phyloP scores from a whole-genome alignment of 2,329 filamentous ascomycete genomes.

The Corniculantispora saksenae region DNA sequence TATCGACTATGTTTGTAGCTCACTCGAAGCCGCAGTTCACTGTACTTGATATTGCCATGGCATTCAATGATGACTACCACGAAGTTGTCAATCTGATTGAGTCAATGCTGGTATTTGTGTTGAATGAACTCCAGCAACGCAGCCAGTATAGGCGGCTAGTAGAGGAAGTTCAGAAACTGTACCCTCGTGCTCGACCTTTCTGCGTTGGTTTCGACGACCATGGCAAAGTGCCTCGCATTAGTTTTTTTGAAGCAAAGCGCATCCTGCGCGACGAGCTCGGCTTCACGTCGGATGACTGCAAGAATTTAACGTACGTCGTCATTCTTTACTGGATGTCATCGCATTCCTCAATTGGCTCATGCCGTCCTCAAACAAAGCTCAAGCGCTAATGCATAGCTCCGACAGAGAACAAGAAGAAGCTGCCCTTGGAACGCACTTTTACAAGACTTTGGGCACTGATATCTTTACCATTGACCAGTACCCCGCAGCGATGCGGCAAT shows the following conservation, averaged over 20 bases:
- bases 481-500: conserved; percentile 3
- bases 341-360: too few relatives aligned
- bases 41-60: conserved; percentile 2
- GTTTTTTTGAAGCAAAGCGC: conserved; percentile 2
- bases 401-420: background rate
- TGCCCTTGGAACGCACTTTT: background rate
- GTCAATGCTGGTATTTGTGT: conserved; percentile 1
- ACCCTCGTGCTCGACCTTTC: background rate
- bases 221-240: background rate
- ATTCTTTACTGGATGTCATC: background rate
- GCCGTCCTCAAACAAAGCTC: background rate
- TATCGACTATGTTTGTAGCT: background rate
- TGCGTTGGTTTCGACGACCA: background rate
- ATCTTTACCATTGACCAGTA: conserved; percentile 7
- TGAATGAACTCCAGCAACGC: background rate
- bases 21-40: background rate
- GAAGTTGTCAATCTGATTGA: conserved; percentile 5
- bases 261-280: background rate
- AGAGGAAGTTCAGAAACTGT: background rate
- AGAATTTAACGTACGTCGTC: conserved; percentile 1
- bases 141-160: background rate
- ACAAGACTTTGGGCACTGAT: background rate
- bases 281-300: background rate
- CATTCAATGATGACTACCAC: background rate
- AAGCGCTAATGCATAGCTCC: background rate